Base-by-base conservation (phyloP, 768 basidiomycete species). In the Tylopilus sp. region DNA sequence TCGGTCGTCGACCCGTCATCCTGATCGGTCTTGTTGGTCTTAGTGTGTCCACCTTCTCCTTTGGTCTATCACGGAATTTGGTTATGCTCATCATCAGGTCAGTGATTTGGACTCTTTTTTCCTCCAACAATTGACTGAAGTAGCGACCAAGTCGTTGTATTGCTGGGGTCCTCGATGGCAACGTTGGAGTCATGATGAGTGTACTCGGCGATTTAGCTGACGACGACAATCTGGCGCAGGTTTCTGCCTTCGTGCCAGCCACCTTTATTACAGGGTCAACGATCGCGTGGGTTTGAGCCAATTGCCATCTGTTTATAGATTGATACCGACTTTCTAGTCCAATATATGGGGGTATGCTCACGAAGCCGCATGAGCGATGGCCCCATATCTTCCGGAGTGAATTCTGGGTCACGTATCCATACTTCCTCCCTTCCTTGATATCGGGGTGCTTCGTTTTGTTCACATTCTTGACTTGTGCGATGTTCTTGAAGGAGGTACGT, bases 1-100 rank as follows among this genome's bases (percentile, higher is more conserved):
- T 82, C 17, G 83, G 83, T 6, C 78, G 83, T 20, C 82, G 82
- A 53, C 84, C 83, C 12, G 73, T 85, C 22, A 61, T 85, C 17
- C 60, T 84, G 15, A 62, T 75, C 10, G 83, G 83, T 4, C 63
- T 85, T 18, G 62, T 79, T 7, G 83, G 83, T 17, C 67, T 74
- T 12, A 69, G 72, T 3, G 40, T 75, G 0, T 84, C 82, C 0
- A 83, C 81, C 69, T 50, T 83, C 6, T 72, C 69, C 36, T 87
- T 87, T 65, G 85, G 85, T 8, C 63, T 86, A 42, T 84, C 83
- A 4, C 73, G 73, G 26, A 80, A 80, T 8, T 76, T 85, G 54
- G 73, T 67, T 63, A 69, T 66, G 21, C 63, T 86, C 43, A 76
- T 85, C n/a, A 56, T 81, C 52, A 84, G 83, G 83, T 77, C 15